These are phyloP conservation scores for Diophrys sp. DNA, from an alignment of 73 alveolate species.

Conservation along the genomic window DNA sequence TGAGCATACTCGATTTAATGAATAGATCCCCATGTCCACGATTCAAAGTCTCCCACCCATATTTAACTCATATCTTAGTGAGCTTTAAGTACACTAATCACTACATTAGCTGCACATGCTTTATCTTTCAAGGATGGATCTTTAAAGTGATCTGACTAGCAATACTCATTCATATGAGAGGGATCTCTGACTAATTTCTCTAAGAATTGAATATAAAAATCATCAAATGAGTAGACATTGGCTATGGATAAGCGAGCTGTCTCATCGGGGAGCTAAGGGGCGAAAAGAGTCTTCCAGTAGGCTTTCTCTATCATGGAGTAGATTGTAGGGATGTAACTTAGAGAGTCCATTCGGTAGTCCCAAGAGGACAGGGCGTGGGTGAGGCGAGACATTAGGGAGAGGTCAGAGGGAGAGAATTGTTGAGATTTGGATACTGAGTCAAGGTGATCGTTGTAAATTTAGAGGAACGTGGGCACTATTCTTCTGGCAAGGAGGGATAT, in stretches of 20 bases:
- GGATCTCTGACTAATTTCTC: conserved; percentile 11
- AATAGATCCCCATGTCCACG: conserved; percentile 73
- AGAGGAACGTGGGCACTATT: conserved; percentile 35
- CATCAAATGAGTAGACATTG: conserved; percentile 31
- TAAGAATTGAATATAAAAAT: conserved; percentile 7
- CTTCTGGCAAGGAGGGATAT: conserved; percentile 79
- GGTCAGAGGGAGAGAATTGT: not conserved
- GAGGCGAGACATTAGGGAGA: not conserved
- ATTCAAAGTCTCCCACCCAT: not conserved
- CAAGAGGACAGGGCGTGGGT: not conserved
- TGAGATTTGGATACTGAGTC: not conserved
- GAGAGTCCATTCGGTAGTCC: not conserved
- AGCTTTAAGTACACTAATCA: not conserved
- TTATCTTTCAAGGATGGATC: not conserved
- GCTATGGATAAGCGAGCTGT: conserved; percentile 7
- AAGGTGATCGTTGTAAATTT: not conserved
- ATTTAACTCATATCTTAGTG: not conserved
- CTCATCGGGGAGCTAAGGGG: not conserved
- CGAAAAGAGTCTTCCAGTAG: conserved; percentile 11
- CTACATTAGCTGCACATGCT: not conserved
- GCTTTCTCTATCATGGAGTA: not conserved
- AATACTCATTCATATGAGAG: not conserved
- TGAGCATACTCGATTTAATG: conserved; percentile 74
- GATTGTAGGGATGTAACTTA: not conserved
- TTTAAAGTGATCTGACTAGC: not conserved